Evolutionary conservation across 2,329 filamentous ascomycete genomes (phyloP).

Genomic region (Fonsecaea pedrosoi): DNA sequence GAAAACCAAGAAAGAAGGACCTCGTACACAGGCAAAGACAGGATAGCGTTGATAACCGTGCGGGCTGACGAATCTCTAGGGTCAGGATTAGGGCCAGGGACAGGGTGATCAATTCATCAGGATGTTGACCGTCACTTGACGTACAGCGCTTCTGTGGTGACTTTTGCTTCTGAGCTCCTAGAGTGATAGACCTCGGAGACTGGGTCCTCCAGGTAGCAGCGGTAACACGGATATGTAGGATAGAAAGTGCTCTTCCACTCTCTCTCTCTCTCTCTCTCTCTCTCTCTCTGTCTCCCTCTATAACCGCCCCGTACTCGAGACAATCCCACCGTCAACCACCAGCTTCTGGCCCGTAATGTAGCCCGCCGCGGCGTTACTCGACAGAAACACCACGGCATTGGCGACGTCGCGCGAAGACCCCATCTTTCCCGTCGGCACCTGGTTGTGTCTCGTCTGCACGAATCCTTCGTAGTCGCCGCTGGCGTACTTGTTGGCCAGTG

Average conservation of each 20-base stretch:
- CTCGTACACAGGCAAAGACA: too few species aligned
- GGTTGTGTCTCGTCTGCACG: constrained; percentile 58
- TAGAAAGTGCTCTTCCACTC: background rate
- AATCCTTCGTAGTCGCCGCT: constrained; percentile 59
- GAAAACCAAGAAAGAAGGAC: too few species aligned
- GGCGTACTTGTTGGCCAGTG: constrained; percentile 55
- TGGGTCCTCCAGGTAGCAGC: background rate
- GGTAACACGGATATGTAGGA: background rate
- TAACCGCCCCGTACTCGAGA: constrained; percentile 39
- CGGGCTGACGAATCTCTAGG: too few species aligned
- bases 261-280: constrained; percentile 32
- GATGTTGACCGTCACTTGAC: too few species aligned
- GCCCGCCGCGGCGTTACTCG: constrained; percentile 60
- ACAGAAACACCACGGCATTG: constrained; percentile 63
- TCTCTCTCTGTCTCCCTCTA: constrained; percentile 32
- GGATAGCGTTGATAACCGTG: too few species aligned
- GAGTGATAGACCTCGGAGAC: background rate
- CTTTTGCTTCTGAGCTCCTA: too few species aligned
- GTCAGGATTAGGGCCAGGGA: too few species aligned
- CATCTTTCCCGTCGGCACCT: constrained; percentile 66
- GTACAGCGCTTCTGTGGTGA: too few species aligned
- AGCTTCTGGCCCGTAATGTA: constrained; percentile 67
- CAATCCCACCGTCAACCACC: constrained; percentile 56
- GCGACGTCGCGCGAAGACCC: constrained; percentile 67
- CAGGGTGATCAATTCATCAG: too few species aligned